A percentile compares a stretch with the other conserved stretches of the same genome.
Conservation (phyloP, 176 grass and related monocot species). For the Oryza punctata region DNA sequence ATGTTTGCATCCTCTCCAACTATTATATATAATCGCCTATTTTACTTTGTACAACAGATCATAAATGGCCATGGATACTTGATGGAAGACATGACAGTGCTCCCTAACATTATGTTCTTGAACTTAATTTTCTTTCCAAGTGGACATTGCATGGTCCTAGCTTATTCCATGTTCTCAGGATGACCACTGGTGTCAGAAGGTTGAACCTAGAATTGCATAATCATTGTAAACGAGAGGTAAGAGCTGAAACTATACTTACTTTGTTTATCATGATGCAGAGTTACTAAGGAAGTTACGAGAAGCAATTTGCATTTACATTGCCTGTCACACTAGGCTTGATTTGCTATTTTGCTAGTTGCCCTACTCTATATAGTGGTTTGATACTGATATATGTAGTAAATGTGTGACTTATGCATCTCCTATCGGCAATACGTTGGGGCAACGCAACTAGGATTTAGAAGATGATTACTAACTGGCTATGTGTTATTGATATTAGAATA, state of each 20-base stretch:
- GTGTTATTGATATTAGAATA: not conserved
- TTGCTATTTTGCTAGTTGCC: no score
- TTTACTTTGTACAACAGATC: constrained; percentile 5
- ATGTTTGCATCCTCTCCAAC: not conserved
- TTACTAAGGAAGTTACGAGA: no score
- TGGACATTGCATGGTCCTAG: constrained; percentile 24
- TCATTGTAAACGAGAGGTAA: not conserved
- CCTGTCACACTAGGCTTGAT: no score
- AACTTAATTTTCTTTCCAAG: not conserved
- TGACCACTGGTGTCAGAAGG: constrained; percentile 2
- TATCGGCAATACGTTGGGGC: not conserved
- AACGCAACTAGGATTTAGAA: no score
- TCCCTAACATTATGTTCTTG: not conserved
- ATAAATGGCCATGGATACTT: not conserved
- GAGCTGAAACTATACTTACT: not conserved
- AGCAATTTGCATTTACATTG: no score
- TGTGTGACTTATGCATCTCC: no score
- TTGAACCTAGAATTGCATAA: not conserved
- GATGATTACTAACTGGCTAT: no score
- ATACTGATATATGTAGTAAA: no score
- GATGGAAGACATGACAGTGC: constrained; percentile 28
- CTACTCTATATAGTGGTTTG: no score
- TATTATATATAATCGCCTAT: not conserved
- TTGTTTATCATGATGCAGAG: no score
- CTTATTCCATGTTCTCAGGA: constrained; percentile 18